Evolutionary conservation across 257 asterid genomes (phyloP), one percentile per base, ranked within the genome.

Genomic region (Solanum dulcamara): DNA sequence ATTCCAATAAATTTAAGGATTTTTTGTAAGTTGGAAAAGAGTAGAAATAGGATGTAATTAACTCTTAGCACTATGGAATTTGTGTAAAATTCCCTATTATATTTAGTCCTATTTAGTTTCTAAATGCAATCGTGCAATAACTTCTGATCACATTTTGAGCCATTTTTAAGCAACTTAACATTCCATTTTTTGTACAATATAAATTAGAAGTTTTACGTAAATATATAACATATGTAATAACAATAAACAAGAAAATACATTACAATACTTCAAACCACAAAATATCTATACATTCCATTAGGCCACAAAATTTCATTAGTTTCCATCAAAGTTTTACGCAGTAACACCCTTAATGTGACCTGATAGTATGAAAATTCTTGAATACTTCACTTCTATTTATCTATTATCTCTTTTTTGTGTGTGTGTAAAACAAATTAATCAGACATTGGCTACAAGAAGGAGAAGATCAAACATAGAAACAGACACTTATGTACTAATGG

Each of bases 401-500:
- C 46, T 67, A 20, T 68, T 68, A 12, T 35, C 26, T 33, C 26
- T 4, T 4, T 18, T 32, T 33, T 12, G 46, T 14, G 14, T 13
- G 32, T 75, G 20, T 26, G 18, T 9, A 3, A 51, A 51, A 51
- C 4, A 77, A 46, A 14, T 11, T 37, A 50, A 81, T 14, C 88
- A 93, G 95, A 88, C 87, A 11, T 46, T 87, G 24, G 93, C 88
- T 6, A 84, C 51, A 90, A 91, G 98, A 90, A 92, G 98, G 89
- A 94, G 97, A 81, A 91, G 98, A 88, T 87, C 97, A 6, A 88
- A 91, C 71, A 91, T 87, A 46, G 89, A 88, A 37, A 92, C 90
- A 1, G 98, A 92, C 5, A 92, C 97, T 0, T 94, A 93, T 32
- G 97, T 94, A 4, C 74, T 95, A 17, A 88, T 95, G 93, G 97